These are phyloP conservation scores for Myxozyma vanderwaltii DNA, from an alignment of 805 yeast genomes.

Conservation along the genomic window DNA sequence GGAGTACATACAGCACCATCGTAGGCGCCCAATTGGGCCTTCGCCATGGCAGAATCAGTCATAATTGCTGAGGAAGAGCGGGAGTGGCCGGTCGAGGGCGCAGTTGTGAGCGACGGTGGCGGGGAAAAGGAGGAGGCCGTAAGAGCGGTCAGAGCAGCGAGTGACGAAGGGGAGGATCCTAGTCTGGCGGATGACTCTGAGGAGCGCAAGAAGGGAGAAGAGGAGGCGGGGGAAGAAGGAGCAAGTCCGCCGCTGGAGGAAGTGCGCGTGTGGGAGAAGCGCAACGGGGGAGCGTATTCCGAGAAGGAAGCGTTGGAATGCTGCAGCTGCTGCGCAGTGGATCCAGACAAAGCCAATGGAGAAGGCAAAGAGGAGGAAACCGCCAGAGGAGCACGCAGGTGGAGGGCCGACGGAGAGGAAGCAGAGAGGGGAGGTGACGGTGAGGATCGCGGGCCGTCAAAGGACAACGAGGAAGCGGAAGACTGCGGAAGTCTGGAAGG, in stretches of 20 bases:
- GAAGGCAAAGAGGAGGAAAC: background rate
- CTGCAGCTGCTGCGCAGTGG: background rate
- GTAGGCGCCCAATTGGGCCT: conserved; percentile 14
- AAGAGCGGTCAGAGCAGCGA: conserved; percentile 1
- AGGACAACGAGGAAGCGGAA: conserved; percentile 3
- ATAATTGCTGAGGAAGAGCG: conserved; percentile 13
- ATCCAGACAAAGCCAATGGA: background rate
- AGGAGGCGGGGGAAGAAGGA: conserved; percentile 7
- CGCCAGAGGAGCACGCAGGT: background rate
- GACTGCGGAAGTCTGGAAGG: conserved; percentile 17
- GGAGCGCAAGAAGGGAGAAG: conserved; percentile 5
- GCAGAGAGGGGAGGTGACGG: conserved; percentile 1
- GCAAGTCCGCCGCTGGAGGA: background rate
- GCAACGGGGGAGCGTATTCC: conserved; percentile 9
- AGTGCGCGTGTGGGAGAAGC: conserved; percentile 11
- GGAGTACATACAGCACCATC: conserved; percentile 24
- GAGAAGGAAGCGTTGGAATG: background rate
- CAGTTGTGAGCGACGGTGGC: conserved; percentile 3
- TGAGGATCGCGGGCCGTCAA: conserved; percentile 8
- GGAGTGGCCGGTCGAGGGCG: conserved; percentile 9
- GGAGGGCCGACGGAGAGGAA: background rate
- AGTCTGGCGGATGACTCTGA: conserved; percentile 1
- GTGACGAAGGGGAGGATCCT: background rate
- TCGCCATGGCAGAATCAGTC: conserved; percentile 25
- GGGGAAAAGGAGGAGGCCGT: conserved; percentile 7